Conservation (phyloP, 2,329 filamentous ascomycete genomes). For the Epichloe typhina region DNA sequence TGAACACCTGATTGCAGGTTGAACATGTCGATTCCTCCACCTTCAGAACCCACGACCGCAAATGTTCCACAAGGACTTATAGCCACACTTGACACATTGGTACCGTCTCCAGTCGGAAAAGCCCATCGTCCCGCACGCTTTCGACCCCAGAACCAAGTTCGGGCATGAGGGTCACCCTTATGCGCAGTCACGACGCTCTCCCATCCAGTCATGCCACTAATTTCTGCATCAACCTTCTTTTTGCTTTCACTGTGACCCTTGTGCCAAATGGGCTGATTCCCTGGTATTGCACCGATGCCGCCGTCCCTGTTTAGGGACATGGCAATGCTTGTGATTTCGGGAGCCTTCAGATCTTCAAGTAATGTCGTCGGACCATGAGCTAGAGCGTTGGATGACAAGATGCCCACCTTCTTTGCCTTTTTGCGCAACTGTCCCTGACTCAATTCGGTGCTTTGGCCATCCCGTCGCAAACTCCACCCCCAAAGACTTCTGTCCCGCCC, state of each 20-base stretch:
- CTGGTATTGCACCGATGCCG: conserved; percentile 74
- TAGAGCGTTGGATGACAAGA: conserved; percentile 44
- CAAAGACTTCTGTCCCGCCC: conserved; percentile 84
- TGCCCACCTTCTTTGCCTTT: conserved; percentile 82
- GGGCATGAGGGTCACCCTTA: conserved; percentile 66
- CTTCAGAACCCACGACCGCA: conserved; percentile 73
- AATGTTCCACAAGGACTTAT: conserved; percentile 91
- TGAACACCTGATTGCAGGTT: conserved; percentile 89
- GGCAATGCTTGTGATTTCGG: conserved; percentile 83
- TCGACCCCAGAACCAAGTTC: conserved; percentile 97
- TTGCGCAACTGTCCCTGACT: conserved; percentile 82
- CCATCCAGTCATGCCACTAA: conserved; percentile 77
- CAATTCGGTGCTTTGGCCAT: conserved; percentile 86
- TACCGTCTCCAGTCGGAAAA: conserved; percentile 71
- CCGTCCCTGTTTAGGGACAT: conserved; percentile 89
- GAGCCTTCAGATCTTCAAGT: conserved; percentile 70
- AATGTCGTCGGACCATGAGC: conserved; percentile 48
- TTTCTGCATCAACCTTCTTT: conserved; percentile 49
- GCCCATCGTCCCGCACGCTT: conserved; percentile 90
- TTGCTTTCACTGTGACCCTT: conserved; percentile 54
- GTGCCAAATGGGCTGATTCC: conserved; percentile 71
- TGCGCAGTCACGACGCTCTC: conserved; percentile 94
- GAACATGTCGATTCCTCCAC: conserved; percentile 83
- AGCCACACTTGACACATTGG: conserved; percentile 74
- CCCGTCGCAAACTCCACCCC: conserved; percentile 89